Percentiles rank a stretch among this genome's conserved stretches.
Conservation (phyloP, 1,284 basidiomycete genomes). For the Meripilus lineatus region DNA sequence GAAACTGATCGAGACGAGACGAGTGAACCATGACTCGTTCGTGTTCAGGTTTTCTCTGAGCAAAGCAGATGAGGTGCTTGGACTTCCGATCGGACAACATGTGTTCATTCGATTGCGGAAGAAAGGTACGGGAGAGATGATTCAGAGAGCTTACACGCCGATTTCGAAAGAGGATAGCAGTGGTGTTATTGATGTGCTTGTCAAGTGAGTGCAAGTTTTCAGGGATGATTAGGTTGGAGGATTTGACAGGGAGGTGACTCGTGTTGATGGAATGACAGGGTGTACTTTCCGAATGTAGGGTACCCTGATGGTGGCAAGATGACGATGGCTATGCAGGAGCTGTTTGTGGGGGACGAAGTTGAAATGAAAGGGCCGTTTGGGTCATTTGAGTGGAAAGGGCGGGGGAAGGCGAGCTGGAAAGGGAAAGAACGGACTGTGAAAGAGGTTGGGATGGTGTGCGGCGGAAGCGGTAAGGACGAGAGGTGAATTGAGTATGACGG, state of each 20-base stretch:
- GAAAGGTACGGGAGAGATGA: constrained; percentile 39
- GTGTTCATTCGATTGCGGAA: constrained; percentile 47
- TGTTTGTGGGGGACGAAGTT: constrained; percentile 45
- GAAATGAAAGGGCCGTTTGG: constrained; percentile 66
- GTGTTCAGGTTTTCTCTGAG: constrained; percentile 53
- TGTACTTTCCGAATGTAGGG: constrained; percentile 40
- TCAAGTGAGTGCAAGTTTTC: constrained; percentile 39
- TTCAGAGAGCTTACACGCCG: constrained; percentile 65
- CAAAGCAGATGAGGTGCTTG: constrained; percentile 39
- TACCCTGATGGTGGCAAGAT: constrained; percentile 52
- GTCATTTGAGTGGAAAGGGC: constrained; percentile 50
- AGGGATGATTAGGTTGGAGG: not conserved
- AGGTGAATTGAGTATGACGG: not conserved
- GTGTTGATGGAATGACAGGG: too few species aligned
- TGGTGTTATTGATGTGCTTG: constrained; percentile 50
- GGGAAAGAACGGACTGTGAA: constrained; percentile 32
- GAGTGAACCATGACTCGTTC: constrained; percentile 44
- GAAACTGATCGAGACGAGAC: constrained; percentile 35
- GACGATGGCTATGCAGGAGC: constrained; percentile 47
- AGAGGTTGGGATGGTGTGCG: constrained; percentile 56
- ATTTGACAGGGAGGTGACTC: not conserved
- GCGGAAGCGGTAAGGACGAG: constrained; percentile 40
- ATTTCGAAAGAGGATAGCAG: constrained; percentile 40
- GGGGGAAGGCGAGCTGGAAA: constrained; percentile 36
- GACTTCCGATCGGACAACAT: constrained; percentile 63